phyloP scores from a whole-genome alignment of 371 early-diverging fungal genomes.

The Mucor lusitanicus region DNA sequence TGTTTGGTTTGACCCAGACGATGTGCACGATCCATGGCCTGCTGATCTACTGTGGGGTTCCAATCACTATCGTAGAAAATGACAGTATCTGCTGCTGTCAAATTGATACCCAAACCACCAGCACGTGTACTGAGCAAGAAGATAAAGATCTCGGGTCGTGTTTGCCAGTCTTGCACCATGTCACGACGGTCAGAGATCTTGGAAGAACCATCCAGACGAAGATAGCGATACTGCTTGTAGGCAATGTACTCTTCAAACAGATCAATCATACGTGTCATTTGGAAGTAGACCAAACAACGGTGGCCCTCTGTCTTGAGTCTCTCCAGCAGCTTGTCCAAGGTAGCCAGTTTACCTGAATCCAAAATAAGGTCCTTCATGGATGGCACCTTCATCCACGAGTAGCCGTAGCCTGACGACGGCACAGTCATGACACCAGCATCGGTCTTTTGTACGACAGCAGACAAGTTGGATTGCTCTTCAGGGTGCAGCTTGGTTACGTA shows the following conservation, averaged over 20 bases:
- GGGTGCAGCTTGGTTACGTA: constrained; percentile 17
- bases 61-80: constrained; percentile 99
- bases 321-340: constrained; percentile 85
- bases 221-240: constrained; percentile 87
- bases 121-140: constrained; percentile 98
- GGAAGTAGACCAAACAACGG: constrained; percentile 96
- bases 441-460: constrained; percentile 21
- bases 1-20: constrained; percentile 96
- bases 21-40: constrained; percentile 98
- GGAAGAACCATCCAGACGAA: constrained; percentile 95
- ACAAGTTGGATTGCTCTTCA: constrained; percentile 23
- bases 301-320: constrained; percentile 92
- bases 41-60: constrained; percentile 98
- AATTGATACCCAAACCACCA: constrained; percentile 99
- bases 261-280: constrained; percentile 99
- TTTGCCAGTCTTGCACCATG: constrained; percentile 94
- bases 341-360: constrained; percentile 95
- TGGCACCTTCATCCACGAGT: constrained; percentile 49
- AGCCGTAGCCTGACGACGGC: constrained; percentile 41
- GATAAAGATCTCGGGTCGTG: constrained; percentile 89
- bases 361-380: constrained; percentile 81
- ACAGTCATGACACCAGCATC: constrained; percentile 39
- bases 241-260: constrained; percentile 94
- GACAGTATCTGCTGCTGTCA: constrained; percentile 99
- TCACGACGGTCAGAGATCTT: constrained; percentile 91